These are phyloP conservation scores for Hevea brasiliensis DNA, from an alignment of 345 rosid genomes.

Conservation along the genomic window DNA sequence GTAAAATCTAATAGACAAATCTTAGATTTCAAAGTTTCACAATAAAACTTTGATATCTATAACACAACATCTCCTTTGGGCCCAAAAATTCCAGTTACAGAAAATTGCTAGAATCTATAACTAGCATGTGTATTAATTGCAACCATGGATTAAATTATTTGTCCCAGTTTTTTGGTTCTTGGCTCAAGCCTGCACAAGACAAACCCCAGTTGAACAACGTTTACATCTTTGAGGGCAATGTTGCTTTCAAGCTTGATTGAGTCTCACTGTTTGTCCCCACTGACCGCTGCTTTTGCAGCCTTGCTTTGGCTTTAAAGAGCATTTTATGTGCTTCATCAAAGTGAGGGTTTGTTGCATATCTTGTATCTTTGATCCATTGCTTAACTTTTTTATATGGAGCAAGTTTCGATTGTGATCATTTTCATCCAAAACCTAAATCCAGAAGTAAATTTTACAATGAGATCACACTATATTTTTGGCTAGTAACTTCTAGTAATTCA, in stretches of 20 bases:
- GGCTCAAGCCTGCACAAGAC: neutral
- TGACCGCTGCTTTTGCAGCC: conserved; percentile 30
- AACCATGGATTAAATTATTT: neutral
- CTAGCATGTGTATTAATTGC: no score
- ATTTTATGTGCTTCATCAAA: conserved; percentile 67
- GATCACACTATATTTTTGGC: no score
- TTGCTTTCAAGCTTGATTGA: conserved; percentile 27
- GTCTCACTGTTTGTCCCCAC: conserved; percentile 19
- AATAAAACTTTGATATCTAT: neutral
- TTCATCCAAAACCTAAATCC: conserved; percentile 64
- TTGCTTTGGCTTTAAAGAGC: conserved; percentile 48
- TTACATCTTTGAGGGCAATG: conserved; percentile 20
- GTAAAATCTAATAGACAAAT: no score
- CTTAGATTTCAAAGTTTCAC: no score
- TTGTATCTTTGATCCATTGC: conserved; percentile 73
- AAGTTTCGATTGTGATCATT: conserved; percentile 47
- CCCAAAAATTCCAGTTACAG: neutral
- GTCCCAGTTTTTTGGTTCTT: neutral
- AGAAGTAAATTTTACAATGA: conserved; percentile 1
- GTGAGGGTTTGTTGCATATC: conserved; percentile 61
- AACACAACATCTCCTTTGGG: neutral
- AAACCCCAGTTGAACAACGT: no score
- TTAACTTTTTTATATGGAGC: conserved; percentile 66
- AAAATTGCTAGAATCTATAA: neutral
- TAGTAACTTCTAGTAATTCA: neutral